Base-by-base conservation (phyloP, 345 rosid species). In the Linum trigynum region DNA sequence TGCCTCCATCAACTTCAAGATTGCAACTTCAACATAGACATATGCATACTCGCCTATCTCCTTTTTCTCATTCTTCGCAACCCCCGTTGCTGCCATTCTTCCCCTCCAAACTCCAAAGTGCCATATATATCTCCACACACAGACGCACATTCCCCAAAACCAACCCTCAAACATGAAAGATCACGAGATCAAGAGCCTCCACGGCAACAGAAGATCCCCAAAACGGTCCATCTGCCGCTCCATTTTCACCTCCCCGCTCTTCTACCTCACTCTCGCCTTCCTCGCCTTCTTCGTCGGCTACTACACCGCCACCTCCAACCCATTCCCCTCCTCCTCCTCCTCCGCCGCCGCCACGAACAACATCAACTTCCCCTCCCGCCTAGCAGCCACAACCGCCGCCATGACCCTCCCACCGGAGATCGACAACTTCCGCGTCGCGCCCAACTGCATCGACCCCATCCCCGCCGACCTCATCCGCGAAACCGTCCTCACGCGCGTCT, bases 201-300 rank as follows among this genome's bases (percentile, higher is more conserved):
- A 48, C 53, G 53, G 7, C 9, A 48, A 9, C 53, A 48, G 14
- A 48, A 48, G 14, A 15, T 48, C 9, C 53, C 53, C 53, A 48
- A 6, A 3, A 48, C 0, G 14, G 2, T 48, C 53, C 53, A 48
- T 9, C 9, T 48, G 53, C 11, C 53, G 53, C 9, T 48, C 53
- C 11, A 48, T 74, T 16, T 36, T 39, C 7, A 45, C 42, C 36
- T 69, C 70, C 48, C 75, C 72, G 0, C 57, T 80, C 0, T 73
- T 79, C 3, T 78, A 66, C 50, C 69, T 77, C 55, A 64, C 79
- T 69, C 71, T 87, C 61, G 42, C 78, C 65, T 8, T 79, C 7
- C 67, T 85, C 66, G 64, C 76, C 61, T 85, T 75, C 75, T 64
- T 78, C 17, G 35, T 81, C 3, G 95, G 91, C 74, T 87, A 80